A percentile compares a stretch with the other conserved stretches of the same genome.
These are phyloP conservation scores for Parastagonospora nodorum DNA, from an alignment of 2,329 filamentous ascomycete species.

Conservation along the genomic window DNA sequence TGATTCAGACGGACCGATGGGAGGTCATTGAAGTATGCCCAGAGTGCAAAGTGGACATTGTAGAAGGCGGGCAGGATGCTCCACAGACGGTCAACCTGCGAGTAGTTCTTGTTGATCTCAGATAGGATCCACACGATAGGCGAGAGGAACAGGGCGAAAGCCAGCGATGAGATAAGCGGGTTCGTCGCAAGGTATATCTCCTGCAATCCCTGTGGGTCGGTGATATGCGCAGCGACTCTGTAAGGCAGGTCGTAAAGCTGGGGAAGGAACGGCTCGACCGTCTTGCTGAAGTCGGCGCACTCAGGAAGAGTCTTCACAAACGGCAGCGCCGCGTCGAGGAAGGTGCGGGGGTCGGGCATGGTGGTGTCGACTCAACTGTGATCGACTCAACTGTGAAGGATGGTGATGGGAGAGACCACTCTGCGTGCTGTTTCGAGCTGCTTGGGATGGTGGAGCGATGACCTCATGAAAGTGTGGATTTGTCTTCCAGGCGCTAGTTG, in stretches of 20 bases:
- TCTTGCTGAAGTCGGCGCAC: slow-evolving; percentile 75
- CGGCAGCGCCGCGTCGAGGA: slow-evolving; percentile 62
- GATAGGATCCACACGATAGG: slow-evolving; percentile 74
- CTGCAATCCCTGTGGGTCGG: slow-evolving; percentile 65
- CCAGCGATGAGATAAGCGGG: slow-evolving; percentile 77
- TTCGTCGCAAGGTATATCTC: slow-evolving; percentile 84
- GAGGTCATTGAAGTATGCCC: slow-evolving; percentile 76
- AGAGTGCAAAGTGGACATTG: slow-evolving; percentile 81
- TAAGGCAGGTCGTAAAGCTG: slow-evolving; percentile 56
- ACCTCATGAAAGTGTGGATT: slow-evolving; percentile 31
- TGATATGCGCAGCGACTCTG: slow-evolving; percentile 59
- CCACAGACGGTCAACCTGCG: slow-evolving; percentile 95
- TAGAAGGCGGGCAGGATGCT: slow-evolving; percentile 87
- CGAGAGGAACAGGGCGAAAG: slow-evolving; percentile 72
- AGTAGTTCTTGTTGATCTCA: slow-evolving; percentile 91
- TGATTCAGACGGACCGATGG: slow-evolving; percentile 74
- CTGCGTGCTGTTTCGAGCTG: background rate
- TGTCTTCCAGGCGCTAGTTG: slow-evolving; percentile 2
- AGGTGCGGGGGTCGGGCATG: slow-evolving; percentile 52
- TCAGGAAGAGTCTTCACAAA: slow-evolving; percentile 71
- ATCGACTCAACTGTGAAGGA: background rate
- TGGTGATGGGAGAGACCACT: background rate
- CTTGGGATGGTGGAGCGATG: slow-evolving; percentile 17
- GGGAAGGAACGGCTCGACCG: slow-evolving; percentile 79
- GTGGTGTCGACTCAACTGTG: background rate